A percentile compares a stretch with the other conserved stretches of the same genome.
phyloP scores from a whole-genome alignment of 2,329 filamentous ascomycete genomes.

The Pseudogymnoascus sp. region DNA sequence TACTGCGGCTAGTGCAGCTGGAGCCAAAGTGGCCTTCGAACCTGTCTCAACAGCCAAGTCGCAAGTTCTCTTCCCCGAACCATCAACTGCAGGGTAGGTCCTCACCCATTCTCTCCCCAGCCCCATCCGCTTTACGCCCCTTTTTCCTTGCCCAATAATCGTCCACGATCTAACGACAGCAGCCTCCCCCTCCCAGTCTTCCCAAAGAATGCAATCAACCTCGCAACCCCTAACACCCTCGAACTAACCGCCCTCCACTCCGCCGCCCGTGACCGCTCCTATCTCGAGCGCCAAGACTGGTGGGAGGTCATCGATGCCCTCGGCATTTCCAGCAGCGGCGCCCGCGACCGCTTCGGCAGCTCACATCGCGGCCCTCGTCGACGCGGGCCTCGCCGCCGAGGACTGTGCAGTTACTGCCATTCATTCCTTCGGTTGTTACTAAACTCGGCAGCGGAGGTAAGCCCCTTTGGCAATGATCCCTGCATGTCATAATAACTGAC shows the following conservation, averaged over 20 bases:
- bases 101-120: no score
- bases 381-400: slow-evolving; percentile 79
- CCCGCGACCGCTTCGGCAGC: slow-evolving; percentile 61
- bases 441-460: slow-evolving; percentile 60
- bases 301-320: slow-evolving; percentile 74
- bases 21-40: slow-evolving; percentile 68
- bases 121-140: neutral
- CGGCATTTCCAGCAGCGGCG: slow-evolving; percentile 62
- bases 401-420: slow-evolving; percentile 77
- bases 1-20: slow-evolving; percentile 47
- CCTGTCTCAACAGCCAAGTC: slow-evolving; percentile 83
- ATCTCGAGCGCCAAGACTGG: slow-evolving; percentile 68
- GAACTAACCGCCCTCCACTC: slow-evolving; percentile 76
- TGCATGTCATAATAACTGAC: neutral
- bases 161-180: neutral
- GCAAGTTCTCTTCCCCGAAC: slow-evolving; percentile 53
- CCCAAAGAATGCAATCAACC: slow-evolving; percentile 58
- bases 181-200: slow-evolving; percentile 34
- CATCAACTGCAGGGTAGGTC: slow-evolving; percentile 4
- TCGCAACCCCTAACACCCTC: slow-evolving; percentile 75
- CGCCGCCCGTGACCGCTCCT: slow-evolving; percentile 45
- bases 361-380: slow-evolving; percentile 65
- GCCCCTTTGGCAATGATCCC: neutral
- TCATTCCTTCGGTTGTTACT: slow-evolving; percentile 75
- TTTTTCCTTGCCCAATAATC: neutral